These are phyloP conservation scores for Gnomoniopsis sp. DNA, from an alignment of 2,329 filamentous ascomycete genomes.

Conservation along the genomic window DNA sequence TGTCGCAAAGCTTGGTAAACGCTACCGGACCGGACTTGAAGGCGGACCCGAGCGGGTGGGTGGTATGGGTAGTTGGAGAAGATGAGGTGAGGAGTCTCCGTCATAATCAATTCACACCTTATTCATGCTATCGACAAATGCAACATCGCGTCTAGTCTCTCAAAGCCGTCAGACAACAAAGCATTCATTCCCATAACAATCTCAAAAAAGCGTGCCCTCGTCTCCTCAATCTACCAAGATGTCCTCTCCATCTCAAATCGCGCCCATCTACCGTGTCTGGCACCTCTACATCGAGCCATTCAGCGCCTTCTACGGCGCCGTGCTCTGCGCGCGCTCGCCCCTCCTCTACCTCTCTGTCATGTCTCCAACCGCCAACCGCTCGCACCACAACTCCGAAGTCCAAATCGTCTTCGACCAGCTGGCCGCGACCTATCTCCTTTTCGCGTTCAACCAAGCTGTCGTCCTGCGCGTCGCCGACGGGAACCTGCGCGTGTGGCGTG, in stretches of 20 bases:
- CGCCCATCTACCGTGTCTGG: constrained; percentile 10
- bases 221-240: not conserved
- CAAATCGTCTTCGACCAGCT: constrained; percentile 27
- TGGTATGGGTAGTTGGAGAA: too few relatives aligned
- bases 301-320: constrained; percentile 15
- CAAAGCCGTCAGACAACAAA: too few relatives aligned
- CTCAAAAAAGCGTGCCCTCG: not conserved
- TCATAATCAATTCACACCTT: too few relatives aligned
- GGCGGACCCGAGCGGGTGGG: too few relatives aligned
- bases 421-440: constrained; percentile 27
- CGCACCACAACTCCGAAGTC: constrained; percentile 21
- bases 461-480: constrained; percentile 24
- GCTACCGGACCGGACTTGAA: too few relatives aligned
- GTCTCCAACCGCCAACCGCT: constrained; percentile 4
- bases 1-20: too few relatives aligned
- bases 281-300: constrained; percentile 19
- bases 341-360: constrained; percentile 16
- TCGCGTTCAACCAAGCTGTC: constrained; percentile 28
- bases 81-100: too few relatives aligned
- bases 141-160: too few relatives aligned
- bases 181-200: too few relatives aligned
- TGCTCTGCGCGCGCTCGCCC: constrained; percentile 20
- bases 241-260: constrained; percentile 2
- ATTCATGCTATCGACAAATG: too few relatives aligned
- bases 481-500: constrained; percentile 27